phyloP scores from a whole-genome alignment of 176 grass and related monocot species.

The Triticum urartu region DNA sequence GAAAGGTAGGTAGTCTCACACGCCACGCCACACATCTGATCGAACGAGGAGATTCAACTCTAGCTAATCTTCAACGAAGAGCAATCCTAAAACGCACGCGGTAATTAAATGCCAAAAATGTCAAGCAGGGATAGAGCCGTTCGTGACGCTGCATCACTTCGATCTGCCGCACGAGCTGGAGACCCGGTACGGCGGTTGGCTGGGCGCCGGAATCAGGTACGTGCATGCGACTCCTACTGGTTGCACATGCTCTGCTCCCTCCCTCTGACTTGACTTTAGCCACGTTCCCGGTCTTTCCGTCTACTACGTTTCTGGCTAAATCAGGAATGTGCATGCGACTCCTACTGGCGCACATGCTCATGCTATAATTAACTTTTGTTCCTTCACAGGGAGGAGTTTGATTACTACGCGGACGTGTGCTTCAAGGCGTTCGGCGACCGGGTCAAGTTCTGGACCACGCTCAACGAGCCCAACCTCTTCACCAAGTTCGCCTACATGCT shows the following conservation, averaged over 20 bases:
- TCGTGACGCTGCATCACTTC: slow-evolving; percentile 68
- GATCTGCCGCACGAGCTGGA: slow-evolving; percentile 66
- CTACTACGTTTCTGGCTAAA: no score
- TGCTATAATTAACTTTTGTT: not conserved
- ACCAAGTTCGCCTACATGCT: slow-evolving; percentile 40
- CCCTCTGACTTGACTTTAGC: not conserved
- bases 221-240: not conserved
- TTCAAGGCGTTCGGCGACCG: slow-evolving; percentile 66
- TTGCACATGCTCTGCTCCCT: not conserved
- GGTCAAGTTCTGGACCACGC: slow-evolving; percentile 67
- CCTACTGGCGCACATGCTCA: no score
- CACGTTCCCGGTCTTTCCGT: no score
- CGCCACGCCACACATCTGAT: no score
- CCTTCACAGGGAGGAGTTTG: slow-evolving; percentile 52
- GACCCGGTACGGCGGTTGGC: slow-evolving; percentile 40
- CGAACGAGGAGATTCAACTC: not conserved
- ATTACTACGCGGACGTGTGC: slow-evolving; percentile 57
- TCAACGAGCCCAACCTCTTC: slow-evolving; percentile 77
- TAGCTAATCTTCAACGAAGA: not conserved
- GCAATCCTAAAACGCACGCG: not conserved
- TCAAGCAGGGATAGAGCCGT: slow-evolving; percentile 66
- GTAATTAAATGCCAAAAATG: not conserved
- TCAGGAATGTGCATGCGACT: no score
- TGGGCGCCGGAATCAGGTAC: slow-evolving; percentile 54
- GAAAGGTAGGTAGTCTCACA: slow-evolving; percentile 36